Percentiles rank a stretch among this genome's conserved stretches.
Evolutionary conservation across 148 eudicot species (phyloP).

Genomic region (Polygonum aviculare): DNA sequence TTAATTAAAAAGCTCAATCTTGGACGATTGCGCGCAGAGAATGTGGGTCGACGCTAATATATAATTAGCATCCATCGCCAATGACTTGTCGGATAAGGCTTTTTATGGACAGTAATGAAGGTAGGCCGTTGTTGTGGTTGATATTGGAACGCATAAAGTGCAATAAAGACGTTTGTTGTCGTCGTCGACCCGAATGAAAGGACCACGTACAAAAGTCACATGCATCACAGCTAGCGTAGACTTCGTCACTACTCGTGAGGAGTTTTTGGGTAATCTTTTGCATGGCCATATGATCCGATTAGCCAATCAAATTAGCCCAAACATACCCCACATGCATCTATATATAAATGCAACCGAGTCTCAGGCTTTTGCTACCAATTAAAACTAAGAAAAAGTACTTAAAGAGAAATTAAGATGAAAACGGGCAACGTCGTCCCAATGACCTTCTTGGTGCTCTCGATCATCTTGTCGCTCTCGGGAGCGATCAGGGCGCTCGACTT

Average conservation of each 20-base stretch:
- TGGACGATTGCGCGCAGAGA: neutral
- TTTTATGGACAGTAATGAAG: neutral
- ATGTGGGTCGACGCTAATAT: neutral
- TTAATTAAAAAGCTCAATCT: neutral
- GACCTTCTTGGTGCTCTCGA: constrained; percentile 10
- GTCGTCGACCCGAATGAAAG: neutral
- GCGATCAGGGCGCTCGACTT: constrained; percentile 43
- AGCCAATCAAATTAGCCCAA: neutral
- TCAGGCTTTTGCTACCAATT: neutral
- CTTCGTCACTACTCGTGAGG: neutral
- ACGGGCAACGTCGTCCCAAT: neutral
- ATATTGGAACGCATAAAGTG: neutral
- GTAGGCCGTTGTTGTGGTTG: neutral
- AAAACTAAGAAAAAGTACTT: neutral
- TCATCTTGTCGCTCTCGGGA: constrained; percentile 26
- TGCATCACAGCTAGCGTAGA: neutral
- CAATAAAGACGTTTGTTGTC: neutral
- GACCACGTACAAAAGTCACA: constrained; percentile 4
- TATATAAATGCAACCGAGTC: neutral
- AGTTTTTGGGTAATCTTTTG: neutral
- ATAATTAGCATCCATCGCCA: neutral
- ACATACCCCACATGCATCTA: neutral
- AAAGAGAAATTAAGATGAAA: constrained; percentile 29
- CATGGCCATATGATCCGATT: neutral
- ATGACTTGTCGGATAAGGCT: neutral